Base-by-base conservation (phyloP, 2,329 filamentous ascomycete genomes). In the Bipolaris oryzae region DNA sequence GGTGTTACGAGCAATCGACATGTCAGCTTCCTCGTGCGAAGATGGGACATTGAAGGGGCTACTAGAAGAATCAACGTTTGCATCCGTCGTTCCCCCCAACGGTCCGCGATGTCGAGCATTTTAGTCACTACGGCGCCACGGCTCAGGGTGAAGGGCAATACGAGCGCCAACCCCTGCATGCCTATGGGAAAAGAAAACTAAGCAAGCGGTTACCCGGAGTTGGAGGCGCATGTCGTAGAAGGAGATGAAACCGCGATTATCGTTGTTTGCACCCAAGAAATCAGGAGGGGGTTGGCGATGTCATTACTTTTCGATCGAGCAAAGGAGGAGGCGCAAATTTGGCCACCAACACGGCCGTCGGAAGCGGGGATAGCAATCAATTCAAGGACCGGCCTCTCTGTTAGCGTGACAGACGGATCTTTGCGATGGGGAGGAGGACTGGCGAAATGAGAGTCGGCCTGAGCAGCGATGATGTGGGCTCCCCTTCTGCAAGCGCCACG, bases 321-420 rank as follows among this genome's bases (percentile, higher is more conserved):
- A 25, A 43, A 44, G 20, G 38, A 33, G 37, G 18, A 35, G 10
- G 21, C 33, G 46, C 38, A 23, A 52, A 20, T 39, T 38, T 47
- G 48, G 50, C 35, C 21, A 43, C 13, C 33, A n/a, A 33, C 48
- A 53, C 39, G 47, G 45, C 25, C 21, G 41, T 42, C 50, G 42
- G 56, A 28, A 57, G 54, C 51, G 57, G 57, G 45, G 54, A 44
- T 46, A 4, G 15, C 33, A 42, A 28, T 44, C 38, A 44, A 55
- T 55, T 51, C 35, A 39, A 50, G 48, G 7, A 35, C 34, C 41
- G 21, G 34, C 20, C 50, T 53, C 5, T 51, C 62, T 31, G 28
- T 68, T 67, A 62, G 67, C 62, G 39, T 42, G 21, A 58, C 55
- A 47, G 43, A 28, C 57, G 51, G 44, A 55, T 20, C 5, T 57